phyloP scores from a whole-genome alignment of 2,329 filamentous ascomycete species.

The Fusarium nelsonii region DNA sequence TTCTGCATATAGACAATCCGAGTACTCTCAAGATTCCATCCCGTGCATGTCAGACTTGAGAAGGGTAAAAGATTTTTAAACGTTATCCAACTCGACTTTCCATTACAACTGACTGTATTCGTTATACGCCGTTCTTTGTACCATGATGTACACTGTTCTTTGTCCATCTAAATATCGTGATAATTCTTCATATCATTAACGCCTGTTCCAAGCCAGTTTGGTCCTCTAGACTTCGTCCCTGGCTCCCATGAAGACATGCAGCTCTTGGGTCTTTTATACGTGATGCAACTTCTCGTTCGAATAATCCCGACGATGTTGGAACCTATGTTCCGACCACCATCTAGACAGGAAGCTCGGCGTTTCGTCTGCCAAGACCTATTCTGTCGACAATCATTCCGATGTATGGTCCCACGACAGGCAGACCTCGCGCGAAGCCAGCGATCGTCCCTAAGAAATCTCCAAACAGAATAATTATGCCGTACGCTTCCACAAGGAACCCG shows the following conservation, averaged over 20 bases:
- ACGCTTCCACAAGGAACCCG: conserved; percentile 90
- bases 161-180: conserved; percentile 16
- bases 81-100: conserved; percentile 8
- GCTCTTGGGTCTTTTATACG: conserved; percentile 11
- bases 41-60: conserved; percentile 2
- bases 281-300: conserved; percentile 4
- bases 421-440: conserved; percentile 83
- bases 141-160: conserved; percentile 29
- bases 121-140: conserved; percentile 17
- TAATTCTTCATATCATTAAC: conserved; percentile 39
- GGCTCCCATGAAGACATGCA: conserved; percentile 30
- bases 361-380: conserved; percentile 75
- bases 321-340: neutral
- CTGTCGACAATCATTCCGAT: conserved; percentile 81
- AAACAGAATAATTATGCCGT: conserved; percentile 93
- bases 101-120: conserved; percentile 20
- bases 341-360: conserved; percentile 83
- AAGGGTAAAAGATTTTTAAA: neutral
- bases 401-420: conserved; percentile 89
- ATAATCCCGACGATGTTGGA: neutral
- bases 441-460: conserved; percentile 97
- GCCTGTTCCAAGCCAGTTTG: conserved; percentile 42
- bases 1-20: conserved; percentile 49
- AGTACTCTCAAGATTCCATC: conserved; percentile 37
- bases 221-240: conserved; percentile 37